These are phyloP conservation scores for Prunus campanulata DNA, from an alignment of 306 rosid species.

Conservation along the genomic window DNA sequence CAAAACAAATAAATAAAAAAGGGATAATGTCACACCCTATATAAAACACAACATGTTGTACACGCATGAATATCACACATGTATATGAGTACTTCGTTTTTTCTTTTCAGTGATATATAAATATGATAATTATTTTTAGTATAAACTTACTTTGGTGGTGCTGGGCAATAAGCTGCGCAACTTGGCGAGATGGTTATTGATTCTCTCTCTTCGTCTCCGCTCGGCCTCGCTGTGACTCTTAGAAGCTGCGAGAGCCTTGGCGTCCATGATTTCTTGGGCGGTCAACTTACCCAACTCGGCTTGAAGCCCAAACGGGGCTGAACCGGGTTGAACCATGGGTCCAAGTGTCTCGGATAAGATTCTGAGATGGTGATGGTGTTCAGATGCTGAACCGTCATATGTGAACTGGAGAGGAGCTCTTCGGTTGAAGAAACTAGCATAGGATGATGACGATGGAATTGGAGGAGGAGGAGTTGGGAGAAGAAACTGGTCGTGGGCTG, in stretches of 20 bases:
- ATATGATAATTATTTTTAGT: background rate
- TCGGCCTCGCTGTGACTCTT: conserved; percentile 95
- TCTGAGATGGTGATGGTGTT: conserved; percentile 67
- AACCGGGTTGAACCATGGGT: conserved; percentile 55
- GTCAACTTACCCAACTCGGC: conserved; percentile 77
- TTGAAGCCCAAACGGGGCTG: conserved; percentile 73
- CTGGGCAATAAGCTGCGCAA: conserved; percentile 82
- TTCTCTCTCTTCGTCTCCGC: conserved; percentile 88
- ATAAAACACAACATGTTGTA: conserved; percentile 23
- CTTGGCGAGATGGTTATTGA: conserved; percentile 91
- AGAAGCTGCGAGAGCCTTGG: conserved; percentile 90
- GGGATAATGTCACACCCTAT: background rate
- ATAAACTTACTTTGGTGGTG: conserved; percentile 78
- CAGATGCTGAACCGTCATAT: conserved; percentile 62
- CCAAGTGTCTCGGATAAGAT: conserved; percentile 73
- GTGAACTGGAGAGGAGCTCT: conserved; percentile 63
- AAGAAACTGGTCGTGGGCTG: conserved; percentile 46
- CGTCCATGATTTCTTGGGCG: conserved; percentile 94
- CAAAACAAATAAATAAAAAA: background rate
- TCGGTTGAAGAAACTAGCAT: conserved; percentile 53
- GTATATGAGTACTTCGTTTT: background rate
- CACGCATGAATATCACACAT: conserved; percentile 22
- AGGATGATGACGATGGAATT: conserved; percentile 36
- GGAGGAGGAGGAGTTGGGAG: conserved; percentile 43
- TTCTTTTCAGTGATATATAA: background rate